A percentile compares a stretch with the other conserved stretches of the same genome.
Conservation (phyloP, 805 yeast species). For the Torulaspora indica region DNA sequence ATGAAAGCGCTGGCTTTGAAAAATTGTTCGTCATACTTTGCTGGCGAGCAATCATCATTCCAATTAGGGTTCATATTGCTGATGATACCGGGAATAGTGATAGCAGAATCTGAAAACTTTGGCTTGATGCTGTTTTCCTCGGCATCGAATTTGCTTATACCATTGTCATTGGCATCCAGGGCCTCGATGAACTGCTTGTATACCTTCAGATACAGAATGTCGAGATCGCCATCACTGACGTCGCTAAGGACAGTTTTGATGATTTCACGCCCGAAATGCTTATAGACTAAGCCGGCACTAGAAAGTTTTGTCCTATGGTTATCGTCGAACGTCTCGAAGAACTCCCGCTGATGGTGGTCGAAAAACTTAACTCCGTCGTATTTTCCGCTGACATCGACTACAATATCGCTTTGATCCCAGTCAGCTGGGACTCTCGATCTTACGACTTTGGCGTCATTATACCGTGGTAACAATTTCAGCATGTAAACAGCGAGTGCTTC, state of each 20-base stretch:
- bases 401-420: constrained; percentile 85
- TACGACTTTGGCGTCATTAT: constrained; percentile 57
- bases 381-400: constrained; percentile 90
- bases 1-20: constrained; percentile 68
- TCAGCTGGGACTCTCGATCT: constrained; percentile 80
- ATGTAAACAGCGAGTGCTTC: constrained; percentile 91
- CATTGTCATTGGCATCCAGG: constrained; percentile 94
- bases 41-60: constrained; percentile 65
- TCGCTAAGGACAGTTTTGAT: background rate
- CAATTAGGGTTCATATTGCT: constrained; percentile 80
- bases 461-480: constrained; percentile 68
- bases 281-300: constrained; percentile 90
- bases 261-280: constrained; percentile 58
- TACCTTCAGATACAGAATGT: constrained; percentile 65
- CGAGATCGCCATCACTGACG: constrained; percentile 40
- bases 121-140: constrained; percentile 42
- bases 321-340: constrained; percentile 63
- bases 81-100: constrained; percentile 74
- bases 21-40: constrained; percentile 62
- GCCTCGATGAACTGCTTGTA: constrained; percentile 86
- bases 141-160: constrained; percentile 64
- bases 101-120: constrained; percentile 64
- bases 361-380: constrained; percentile 72
- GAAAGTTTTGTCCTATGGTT: constrained; percentile 72
- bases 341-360: constrained; percentile 96